phyloP scores from a whole-genome alignment of 164 flowering plant species.

The Annona cherimola region DNA sequence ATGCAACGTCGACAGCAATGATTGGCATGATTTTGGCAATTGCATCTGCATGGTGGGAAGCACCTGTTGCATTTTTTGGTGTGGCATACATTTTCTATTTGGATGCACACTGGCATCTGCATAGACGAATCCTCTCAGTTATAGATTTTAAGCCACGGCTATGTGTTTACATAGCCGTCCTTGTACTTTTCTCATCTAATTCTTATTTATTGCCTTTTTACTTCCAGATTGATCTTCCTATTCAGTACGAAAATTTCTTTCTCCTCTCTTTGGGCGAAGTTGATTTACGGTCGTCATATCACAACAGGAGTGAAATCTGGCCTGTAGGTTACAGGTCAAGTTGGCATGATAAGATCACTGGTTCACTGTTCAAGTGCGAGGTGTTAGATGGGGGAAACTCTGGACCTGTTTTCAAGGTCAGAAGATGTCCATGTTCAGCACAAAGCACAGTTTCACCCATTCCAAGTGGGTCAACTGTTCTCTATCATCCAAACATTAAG shows the following conservation, averaged over 20 bases:
- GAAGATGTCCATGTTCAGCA: constrained; percentile 66
- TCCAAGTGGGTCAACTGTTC: constrained; percentile 64
- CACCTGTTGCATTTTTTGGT: background rate
- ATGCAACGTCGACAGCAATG: background rate
- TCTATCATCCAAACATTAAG: constrained; percentile 24
- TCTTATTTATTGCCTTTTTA: background rate
- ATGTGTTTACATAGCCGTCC: background rate
- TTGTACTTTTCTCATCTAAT: background rate
- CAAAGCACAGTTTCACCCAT: constrained; percentile 21
- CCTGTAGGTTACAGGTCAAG: constrained; percentile 81
- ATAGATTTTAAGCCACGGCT: background rate
- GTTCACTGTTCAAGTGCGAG: constrained; percentile 72
- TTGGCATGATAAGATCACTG: constrained; percentile 92
- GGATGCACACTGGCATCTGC: background rate
- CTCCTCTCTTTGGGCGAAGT: constrained; percentile 63
- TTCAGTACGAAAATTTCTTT: constrained; percentile 83
- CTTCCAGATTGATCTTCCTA: constrained; percentile 76
- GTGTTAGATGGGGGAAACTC: constrained; percentile 75
- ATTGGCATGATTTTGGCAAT: background rate
- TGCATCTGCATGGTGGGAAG: background rate
- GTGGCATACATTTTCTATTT: background rate
- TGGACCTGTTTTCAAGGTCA: constrained; percentile 78
- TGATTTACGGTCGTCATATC: constrained; percentile 73
- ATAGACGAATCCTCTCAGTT: background rate
- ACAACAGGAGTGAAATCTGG: constrained; percentile 44